A percentile compares a stretch with the other conserved stretches of the same genome.
Conservation (phyloP, 2,329 filamentous ascomycete species). For the Fusarium papillatum region DNA sequence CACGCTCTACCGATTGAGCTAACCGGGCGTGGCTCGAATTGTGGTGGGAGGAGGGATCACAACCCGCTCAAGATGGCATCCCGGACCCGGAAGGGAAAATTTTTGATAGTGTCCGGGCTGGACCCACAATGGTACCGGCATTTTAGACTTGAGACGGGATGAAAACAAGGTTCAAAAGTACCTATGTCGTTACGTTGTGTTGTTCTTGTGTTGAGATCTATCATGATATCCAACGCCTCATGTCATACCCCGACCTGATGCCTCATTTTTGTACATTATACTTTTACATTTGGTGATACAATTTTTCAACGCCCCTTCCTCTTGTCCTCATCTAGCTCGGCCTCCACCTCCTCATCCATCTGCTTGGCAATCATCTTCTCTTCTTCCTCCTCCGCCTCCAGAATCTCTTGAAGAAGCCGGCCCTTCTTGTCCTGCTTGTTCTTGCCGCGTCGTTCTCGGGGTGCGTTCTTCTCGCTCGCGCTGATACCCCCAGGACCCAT, state of each 20-base stretch:
- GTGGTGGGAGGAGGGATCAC: neutral
- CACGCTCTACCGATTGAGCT: conserved; percentile 69
- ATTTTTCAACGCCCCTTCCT: conserved; percentile 16
- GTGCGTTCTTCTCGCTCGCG: conserved; percentile 52
- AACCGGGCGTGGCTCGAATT: conserved; percentile 38
- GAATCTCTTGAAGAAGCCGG: conserved; percentile 56
- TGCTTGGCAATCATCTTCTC: conserved; percentile 47
- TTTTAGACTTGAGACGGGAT: neutral
- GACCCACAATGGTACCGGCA: neutral
- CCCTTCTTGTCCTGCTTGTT: conserved; percentile 53
- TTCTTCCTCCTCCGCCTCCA: conserved; percentile 50
- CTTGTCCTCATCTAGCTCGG: conserved; percentile 40
- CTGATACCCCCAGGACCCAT: conserved; percentile 53
- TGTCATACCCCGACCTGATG: conserved; percentile 8
- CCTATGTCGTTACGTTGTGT: conserved; percentile 12
- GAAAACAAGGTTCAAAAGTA: neutral
- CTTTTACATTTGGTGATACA: conserved; percentile 35
- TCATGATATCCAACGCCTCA: conserved; percentile 32
- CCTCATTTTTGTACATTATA: conserved; percentile 35
- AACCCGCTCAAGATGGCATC: neutral
- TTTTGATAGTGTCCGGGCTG: neutral
- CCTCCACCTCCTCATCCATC: conserved; percentile 49
- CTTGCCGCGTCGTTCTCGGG: conserved; percentile 57
- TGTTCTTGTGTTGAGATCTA: conserved; percentile 38
- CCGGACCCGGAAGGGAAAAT: neutral